Conservation (phyloP, 768 basidiomycete genomes). For the Rhodotorula diobovata region DNA sequence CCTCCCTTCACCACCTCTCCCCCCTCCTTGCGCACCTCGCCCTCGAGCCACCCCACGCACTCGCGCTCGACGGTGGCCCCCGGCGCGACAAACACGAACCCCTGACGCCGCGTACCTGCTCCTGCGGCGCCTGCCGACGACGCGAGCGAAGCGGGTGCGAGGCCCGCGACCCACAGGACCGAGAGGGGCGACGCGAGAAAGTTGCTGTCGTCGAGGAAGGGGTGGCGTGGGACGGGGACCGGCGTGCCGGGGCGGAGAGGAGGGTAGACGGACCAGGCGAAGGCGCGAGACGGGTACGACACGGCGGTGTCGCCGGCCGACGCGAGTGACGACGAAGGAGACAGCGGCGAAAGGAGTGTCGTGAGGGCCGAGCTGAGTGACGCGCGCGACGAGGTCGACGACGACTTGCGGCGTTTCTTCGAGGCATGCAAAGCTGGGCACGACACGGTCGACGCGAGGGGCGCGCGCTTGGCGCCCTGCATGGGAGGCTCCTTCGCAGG, state of each 20-base stretch:
- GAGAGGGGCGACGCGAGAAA: slow-evolving; percentile 1
- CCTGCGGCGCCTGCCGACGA: too few species aligned
- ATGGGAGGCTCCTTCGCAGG: background rate
- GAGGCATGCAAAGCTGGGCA: background rate
- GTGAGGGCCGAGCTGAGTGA: background rate
- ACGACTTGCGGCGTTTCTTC: slow-evolving; percentile 3
- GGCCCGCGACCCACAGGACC: slow-evolving; percentile 17
- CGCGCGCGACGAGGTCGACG: background rate
- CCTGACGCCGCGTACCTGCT: background rate
- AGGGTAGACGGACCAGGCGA: slow-evolving; percentile 23
- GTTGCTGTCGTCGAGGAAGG: background rate
- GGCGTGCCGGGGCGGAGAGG: background rate
- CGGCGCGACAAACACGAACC: slow-evolving; percentile 5
- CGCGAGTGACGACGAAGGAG: too few species aligned
- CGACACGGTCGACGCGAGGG: background rate
- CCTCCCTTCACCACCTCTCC: background rate
- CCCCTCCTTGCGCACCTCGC: background rate
- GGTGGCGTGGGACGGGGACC: background rate
- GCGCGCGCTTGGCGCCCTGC: background rate
- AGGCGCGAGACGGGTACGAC: background rate
- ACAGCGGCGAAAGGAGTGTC: background rate
- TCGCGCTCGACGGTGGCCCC: background rate
- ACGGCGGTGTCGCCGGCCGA: too few species aligned
- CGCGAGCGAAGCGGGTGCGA: background rate
- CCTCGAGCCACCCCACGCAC: background rate